Percentiles rank a stretch among this genome's conserved stretches.
Conservation (phyloP, 2,329 filamentous ascomycete genomes). For the Fusarium abutilonis region DNA sequence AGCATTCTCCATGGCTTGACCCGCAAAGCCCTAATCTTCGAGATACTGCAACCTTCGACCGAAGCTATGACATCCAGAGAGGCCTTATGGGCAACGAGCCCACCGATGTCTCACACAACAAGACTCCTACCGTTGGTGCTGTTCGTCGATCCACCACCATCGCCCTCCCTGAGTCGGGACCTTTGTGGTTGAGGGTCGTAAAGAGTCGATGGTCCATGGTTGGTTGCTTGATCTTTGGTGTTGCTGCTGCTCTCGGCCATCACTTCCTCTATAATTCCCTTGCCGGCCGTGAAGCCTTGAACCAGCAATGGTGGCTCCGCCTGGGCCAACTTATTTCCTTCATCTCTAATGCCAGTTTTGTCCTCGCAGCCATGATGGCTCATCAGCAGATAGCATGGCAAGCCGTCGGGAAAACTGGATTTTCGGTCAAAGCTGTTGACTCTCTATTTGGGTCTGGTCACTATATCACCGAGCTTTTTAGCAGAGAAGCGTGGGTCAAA, state of each 20-base stretch:
- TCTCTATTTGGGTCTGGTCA: slow-evolving; percentile 32
- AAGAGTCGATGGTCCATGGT: slow-evolving; percentile 33
- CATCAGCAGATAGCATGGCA: slow-evolving; percentile 31
- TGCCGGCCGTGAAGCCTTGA: slow-evolving; percentile 7
- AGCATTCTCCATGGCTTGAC: slow-evolving; percentile 20
- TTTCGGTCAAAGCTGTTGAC: slow-evolving; percentile 30
- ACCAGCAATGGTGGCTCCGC: slow-evolving; percentile 32
- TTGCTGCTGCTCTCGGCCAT: slow-evolving; percentile 4
- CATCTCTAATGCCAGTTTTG: slow-evolving; percentile 25
- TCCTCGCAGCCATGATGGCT: slow-evolving; percentile 21
- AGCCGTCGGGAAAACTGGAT: slow-evolving; percentile 13
- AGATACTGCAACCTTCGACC: slow-evolving; percentile 14
- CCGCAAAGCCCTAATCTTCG: slow-evolving; percentile 21
- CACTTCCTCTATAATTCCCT: slow-evolving; percentile 24
- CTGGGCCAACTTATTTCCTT: slow-evolving; percentile 26
- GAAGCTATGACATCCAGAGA: slow-evolving; percentile 9
- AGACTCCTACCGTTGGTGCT: not conserved
- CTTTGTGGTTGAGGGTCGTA: slow-evolving; percentile 6
- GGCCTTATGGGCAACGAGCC: slow-evolving; percentile 3
- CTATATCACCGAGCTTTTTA: slow-evolving; percentile 29
- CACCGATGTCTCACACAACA: not conserved
- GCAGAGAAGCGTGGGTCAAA: slow-evolving; percentile 34
- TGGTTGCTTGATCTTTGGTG: slow-evolving; percentile 13
- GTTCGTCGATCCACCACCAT: not conserved
- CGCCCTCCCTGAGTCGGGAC: not conserved